Percentiles rank a stretch among this genome's conserved stretches.
Evolutionary conservation across 2,329 filamentous ascomycete species (phyloP).

Genomic region (Acephala macrosclerotiorum): DNA sequence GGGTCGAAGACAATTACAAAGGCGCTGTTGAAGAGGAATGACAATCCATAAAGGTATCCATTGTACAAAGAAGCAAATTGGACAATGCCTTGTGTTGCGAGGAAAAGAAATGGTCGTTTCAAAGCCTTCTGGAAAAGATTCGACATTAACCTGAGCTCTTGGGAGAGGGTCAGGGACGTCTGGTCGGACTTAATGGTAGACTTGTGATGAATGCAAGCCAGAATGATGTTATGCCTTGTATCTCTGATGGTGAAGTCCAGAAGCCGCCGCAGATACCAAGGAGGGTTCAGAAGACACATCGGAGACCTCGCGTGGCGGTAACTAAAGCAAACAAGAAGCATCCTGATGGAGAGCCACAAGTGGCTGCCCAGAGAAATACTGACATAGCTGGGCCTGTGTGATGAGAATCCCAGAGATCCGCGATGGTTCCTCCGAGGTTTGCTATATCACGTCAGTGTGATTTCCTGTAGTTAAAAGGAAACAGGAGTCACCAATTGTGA

Average conservation of each 20-base stretch:
- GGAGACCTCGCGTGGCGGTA: conserved; percentile 11
- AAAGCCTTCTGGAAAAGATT: conserved; percentile 22
- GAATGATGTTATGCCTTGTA: conserved; percentile 25
- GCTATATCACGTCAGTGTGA: conserved; percentile 24
- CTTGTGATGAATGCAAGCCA: not conserved
- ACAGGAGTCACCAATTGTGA: conserved; percentile 43
- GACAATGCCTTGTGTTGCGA: conserved; percentile 64
- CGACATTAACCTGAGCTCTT: not conserved
- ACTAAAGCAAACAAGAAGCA: conserved; percentile 31
- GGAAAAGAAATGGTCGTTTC: conserved; percentile 58
- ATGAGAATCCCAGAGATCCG: conserved; percentile 31
- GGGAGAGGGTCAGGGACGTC: not conserved
- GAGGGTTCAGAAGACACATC: conserved; percentile 28
- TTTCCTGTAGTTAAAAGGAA: not conserved
- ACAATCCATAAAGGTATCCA: conserved; percentile 64
- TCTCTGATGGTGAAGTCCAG: conserved; percentile 22
- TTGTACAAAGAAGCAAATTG: conserved; percentile 67
- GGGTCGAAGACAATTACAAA: conserved; percentile 56
- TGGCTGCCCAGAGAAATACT: conserved; percentile 52
- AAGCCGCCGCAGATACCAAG: conserved; percentile 28
- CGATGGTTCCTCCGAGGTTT: conserved; percentile 48
- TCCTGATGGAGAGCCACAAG: conserved; percentile 48
- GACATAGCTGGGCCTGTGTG: conserved; percentile 44
- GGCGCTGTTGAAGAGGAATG: conserved; percentile 48
- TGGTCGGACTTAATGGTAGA: no score